Evolutionary conservation across 139 green algal genomes (phyloP).

Genomic region (Nannochloris sp.): DNA sequence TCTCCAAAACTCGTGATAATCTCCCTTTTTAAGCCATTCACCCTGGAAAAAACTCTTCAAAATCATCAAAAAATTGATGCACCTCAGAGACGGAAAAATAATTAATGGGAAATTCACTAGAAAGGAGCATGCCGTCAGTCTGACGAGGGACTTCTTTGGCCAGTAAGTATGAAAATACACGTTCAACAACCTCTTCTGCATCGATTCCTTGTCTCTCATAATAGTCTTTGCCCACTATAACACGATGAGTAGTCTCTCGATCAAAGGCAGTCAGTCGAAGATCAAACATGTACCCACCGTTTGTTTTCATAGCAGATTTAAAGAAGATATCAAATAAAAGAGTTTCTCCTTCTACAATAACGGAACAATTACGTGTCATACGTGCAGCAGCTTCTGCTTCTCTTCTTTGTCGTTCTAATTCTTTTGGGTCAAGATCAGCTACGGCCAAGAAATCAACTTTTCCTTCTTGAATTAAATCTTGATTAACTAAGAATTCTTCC

Average conservation of each 20-base stretch:
- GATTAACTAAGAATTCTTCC: slow-evolving; percentile 68
- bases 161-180: slow-evolving; percentile 56
- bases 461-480: slow-evolving; percentile 55
- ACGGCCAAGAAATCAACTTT: slow-evolving; percentile 72
- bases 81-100: slow-evolving; percentile 83
- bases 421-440: slow-evolving; percentile 31
- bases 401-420: slow-evolving; percentile 30
- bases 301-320: slow-evolving; percentile 47
- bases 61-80: slow-evolving; percentile 71
- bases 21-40: background rate
- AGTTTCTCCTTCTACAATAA: slow-evolving; percentile 10
- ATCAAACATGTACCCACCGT: slow-evolving; percentile 76
- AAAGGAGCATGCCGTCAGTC: slow-evolving; percentile 56
- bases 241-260: slow-evolving; percentile 53
- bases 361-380: slow-evolving; percentile 2
- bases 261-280: slow-evolving; percentile 34
- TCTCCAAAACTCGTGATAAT: slow-evolving; percentile 46
- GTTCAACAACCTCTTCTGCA: slow-evolving; percentile 46
- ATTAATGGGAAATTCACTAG: slow-evolving; percentile 77
- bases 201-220: slow-evolving; percentile 38
- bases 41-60: slow-evolving; percentile 10
- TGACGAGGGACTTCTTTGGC: slow-evolving; percentile 28
- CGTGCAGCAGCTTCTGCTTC: slow-evolving; percentile 17
- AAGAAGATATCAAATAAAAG: slow-evolving; percentile 20
- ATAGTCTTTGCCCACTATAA: slow-evolving; percentile 68